These are phyloP conservation scores for Pleurozium schreberi DNA, from an alignment of 225 moss, liverwort and hornwort species.

Conservation along the genomic window DNA sequence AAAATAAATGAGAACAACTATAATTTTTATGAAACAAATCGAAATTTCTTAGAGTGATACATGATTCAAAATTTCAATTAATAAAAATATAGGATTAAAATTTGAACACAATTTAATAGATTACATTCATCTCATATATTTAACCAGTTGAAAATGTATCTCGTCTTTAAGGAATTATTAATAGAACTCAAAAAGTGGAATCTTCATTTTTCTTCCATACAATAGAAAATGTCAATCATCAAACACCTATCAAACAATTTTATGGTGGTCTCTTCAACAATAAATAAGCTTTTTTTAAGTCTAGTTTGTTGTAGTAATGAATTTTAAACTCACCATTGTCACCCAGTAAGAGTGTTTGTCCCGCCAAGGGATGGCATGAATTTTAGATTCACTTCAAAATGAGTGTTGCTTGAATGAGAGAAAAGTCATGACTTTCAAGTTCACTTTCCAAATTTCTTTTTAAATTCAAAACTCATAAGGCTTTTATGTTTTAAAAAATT, in stretches of 20 bases:
- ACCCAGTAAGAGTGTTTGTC: neutral
- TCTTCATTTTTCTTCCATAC: neutral
- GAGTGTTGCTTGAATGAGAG: neutral
- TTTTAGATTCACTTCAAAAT: neutral
- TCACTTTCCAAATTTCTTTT: neutral
- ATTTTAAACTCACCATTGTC: neutral
- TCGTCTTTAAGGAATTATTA: too few relatives aligned
- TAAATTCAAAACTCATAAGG: neutral
- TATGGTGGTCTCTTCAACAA: neutral
- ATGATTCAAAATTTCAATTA: too few relatives aligned
- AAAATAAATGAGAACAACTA: too few relatives aligned
- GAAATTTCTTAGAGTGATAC: too few relatives aligned
- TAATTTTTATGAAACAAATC: too few relatives aligned
- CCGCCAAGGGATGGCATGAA: neutral
- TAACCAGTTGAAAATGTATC: too few relatives aligned
- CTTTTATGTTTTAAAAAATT: neutral
- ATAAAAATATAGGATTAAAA: too few relatives aligned
- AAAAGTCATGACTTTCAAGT: neutral
- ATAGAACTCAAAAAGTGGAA: neutral
- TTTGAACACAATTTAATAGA: too few relatives aligned
- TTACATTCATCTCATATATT: too few relatives aligned
- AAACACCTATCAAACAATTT: accelerated
- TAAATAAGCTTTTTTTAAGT: neutral
- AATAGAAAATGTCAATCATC: neutral
- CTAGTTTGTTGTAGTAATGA: neutral